Evolutionary conservation across 164 flowering plant species (phyloP).

Genomic region (Platanus orientalis): DNA sequence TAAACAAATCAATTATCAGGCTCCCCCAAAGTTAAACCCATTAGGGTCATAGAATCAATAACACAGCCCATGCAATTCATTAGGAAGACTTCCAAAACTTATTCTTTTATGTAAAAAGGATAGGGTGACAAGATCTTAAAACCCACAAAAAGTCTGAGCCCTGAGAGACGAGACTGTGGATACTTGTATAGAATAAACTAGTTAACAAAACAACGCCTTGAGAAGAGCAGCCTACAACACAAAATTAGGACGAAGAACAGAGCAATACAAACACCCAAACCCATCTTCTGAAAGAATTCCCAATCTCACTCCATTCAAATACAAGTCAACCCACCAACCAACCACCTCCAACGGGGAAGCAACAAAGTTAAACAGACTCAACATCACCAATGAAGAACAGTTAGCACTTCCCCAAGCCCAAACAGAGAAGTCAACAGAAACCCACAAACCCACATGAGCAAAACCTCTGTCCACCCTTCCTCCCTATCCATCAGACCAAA

Average conservation of each 20-base stretch:
- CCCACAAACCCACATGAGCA: slow-evolving; percentile 6
- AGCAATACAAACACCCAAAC: slow-evolving; percentile 4
- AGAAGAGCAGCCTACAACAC: neutral
- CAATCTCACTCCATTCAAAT: neutral
- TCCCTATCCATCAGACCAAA: slow-evolving; percentile 3
- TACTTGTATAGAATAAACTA: neutral
- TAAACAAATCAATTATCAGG: neutral
- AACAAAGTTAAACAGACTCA: slow-evolving; percentile 4
- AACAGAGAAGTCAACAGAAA: slow-evolving; percentile 14
- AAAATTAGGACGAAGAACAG: slow-evolving; percentile 1
- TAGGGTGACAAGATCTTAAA: slow-evolving; percentile 2
- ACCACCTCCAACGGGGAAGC: slow-evolving; percentile 44
- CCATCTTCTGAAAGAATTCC: neutral
- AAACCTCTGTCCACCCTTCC: neutral
- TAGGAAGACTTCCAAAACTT: neutral
- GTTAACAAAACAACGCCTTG: neutral
- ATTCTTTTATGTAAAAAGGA: neutral
- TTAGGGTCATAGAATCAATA: neutral
- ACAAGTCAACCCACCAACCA: slow-evolving; percentile 60
- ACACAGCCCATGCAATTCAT: neutral
- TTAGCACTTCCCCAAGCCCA: neutral
- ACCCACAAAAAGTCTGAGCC: slow-evolving; percentile 1
- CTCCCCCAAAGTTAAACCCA: neutral
- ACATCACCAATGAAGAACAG: slow-evolving; percentile 4
- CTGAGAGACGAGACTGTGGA: neutral